These are phyloP conservation scores for Fusarium longipes DNA, from an alignment of 2,329 filamentous ascomycete species.

Conservation along the genomic window DNA sequence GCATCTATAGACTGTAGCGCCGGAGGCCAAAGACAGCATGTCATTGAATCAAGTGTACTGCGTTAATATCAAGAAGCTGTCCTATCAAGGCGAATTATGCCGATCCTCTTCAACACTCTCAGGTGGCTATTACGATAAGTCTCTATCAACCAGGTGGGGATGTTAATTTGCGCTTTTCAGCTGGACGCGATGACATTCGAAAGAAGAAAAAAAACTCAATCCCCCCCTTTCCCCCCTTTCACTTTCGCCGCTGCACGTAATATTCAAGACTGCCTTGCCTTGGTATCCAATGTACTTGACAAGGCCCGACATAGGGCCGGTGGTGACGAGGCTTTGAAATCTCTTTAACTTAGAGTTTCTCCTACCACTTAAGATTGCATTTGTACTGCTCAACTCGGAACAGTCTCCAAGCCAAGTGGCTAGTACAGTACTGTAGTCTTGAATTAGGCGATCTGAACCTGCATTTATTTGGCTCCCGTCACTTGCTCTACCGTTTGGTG, in stretches of 20 bases:
- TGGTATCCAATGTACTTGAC: neutral
- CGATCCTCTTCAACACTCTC: neutral
- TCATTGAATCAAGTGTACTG: constrained; percentile 10
- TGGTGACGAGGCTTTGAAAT: constrained; percentile 17
- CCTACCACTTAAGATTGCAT: constrained; percentile 6
- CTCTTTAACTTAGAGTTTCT: constrained; percentile 27
- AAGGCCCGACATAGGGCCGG: constrained; percentile 33
- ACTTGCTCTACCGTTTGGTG: constrained; percentile 30
- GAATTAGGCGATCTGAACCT: constrained; percentile 33
- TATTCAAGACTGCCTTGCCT: constrained; percentile 3
- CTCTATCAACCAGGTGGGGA: constrained; percentile 20
- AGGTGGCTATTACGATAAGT: constrained; percentile 4
- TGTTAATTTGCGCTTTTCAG: constrained; percentile 11
- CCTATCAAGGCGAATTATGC: constrained; percentile 13
- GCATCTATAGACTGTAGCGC: constrained; percentile 5
- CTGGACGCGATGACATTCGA: constrained; percentile 26
- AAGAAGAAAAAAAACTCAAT: constrained; percentile 11
- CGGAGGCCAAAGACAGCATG: constrained; percentile 5
- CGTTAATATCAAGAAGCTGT: constrained; percentile 2
- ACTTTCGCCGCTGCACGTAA: constrained; percentile 33
- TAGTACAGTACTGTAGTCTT: constrained; percentile 17
- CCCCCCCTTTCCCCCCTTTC: constrained; percentile 5
- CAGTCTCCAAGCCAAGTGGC: constrained; percentile 34
- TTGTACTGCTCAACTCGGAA: constrained; percentile 26
- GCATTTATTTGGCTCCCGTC: constrained; percentile 35